These are phyloP conservation scores for Russula ochroleuca DNA, from an alignment of 768 basidiomycete genomes.

Conservation along the genomic window DNA sequence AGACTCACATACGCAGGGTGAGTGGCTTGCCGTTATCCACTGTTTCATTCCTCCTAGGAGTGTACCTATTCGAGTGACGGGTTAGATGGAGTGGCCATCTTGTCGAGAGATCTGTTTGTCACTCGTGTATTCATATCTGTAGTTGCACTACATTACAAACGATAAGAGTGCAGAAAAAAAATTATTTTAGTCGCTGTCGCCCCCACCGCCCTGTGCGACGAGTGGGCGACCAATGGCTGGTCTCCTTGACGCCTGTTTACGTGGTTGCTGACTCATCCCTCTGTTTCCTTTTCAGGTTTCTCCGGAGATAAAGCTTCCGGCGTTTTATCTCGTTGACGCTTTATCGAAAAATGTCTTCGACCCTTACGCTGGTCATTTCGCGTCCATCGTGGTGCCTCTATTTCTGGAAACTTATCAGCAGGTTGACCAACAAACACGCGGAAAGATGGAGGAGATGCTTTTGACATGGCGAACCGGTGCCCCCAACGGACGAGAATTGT, in stretches of 20 bases:
- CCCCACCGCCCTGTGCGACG: conserved; percentile 21
- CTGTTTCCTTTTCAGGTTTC: conserved; percentile 58
- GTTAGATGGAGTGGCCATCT: conserved; percentile 17
- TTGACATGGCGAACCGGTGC: conserved; percentile 90
- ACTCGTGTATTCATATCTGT: conserved; percentile 16
- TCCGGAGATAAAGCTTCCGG: conserved; percentile 85
- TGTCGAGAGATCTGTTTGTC: conserved; percentile 5
- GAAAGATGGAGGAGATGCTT: conserved; percentile 98
- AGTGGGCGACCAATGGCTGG: conserved; percentile 25
- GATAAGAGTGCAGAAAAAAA: conserved; percentile 23
- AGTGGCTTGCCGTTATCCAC: conserved; percentile 43
- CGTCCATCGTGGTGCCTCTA: conserved; percentile 72
- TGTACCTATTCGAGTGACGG: conserved; percentile 5
- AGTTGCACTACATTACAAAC: conserved; percentile 22
- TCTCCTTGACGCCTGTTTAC: conserved; percentile 25
- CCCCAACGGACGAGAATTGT: conserved; percentile 75
- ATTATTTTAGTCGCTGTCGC: background rate
- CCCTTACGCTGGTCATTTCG: conserved; percentile 85
- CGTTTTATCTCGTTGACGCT: conserved; percentile 93
- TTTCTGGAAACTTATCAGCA: conserved; percentile 85
- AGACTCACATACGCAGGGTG: conserved; percentile 84
- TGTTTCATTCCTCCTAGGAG: conserved; percentile 1
- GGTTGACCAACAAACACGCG: conserved; percentile 78
- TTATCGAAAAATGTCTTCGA: conserved; percentile 95
- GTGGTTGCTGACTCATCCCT: conserved; percentile 66